Conservation (phyloP, 2,329 filamentous ascomycete genomes). For the Ceratocystis harringtonii region DNA sequence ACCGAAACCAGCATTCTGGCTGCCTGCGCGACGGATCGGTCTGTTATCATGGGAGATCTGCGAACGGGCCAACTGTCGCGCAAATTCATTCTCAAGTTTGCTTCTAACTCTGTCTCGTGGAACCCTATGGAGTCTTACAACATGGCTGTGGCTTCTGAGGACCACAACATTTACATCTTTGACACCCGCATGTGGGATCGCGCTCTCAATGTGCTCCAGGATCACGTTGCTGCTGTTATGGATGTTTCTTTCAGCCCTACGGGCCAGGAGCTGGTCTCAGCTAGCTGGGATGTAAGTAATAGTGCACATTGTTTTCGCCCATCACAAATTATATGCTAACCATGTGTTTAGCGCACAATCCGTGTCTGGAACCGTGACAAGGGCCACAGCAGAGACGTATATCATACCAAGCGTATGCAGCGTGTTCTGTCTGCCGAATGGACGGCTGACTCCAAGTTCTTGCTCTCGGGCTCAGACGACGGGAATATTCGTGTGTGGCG, state of each 20-base stretch:
- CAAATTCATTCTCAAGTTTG: conserved; percentile 66
- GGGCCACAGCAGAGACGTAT: conserved; percentile 81
- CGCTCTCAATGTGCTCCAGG: conserved; percentile 77
- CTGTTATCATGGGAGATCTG: conserved; percentile 80
- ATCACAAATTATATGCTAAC: conserved; percentile 41
- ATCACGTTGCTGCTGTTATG: conserved; percentile 84
- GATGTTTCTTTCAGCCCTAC: conserved; percentile 92
- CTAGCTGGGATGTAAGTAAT: conserved; percentile 48
- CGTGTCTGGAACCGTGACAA: conserved; percentile 67
- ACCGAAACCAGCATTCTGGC: conserved; percentile 84
- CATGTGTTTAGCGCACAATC: conserved; percentile 47
- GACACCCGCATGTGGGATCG: conserved; percentile 85
- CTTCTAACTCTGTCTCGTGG: conserved; percentile 74
- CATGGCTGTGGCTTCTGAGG: conserved; percentile 82
- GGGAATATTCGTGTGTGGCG: conserved; percentile 81
- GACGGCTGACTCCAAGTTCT: conserved; percentile 78
- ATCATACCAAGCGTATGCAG: conserved; percentile 97
- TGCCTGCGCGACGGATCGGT: conserved; percentile 71
- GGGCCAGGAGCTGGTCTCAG: conserved; percentile 81
- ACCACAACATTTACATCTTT: conserved; percentile 78
- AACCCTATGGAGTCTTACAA: conserved; percentile 97
- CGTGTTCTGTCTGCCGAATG: conserved; percentile 73
- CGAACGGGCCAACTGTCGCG: conserved; percentile 71
- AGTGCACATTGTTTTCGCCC: not conserved
- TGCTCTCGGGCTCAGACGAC: conserved; percentile 84